Evolutionary conservation across 2,329 filamentous ascomycete genomes (phyloP).

Genomic region (Beauveria scarabaeidicola): DNA sequence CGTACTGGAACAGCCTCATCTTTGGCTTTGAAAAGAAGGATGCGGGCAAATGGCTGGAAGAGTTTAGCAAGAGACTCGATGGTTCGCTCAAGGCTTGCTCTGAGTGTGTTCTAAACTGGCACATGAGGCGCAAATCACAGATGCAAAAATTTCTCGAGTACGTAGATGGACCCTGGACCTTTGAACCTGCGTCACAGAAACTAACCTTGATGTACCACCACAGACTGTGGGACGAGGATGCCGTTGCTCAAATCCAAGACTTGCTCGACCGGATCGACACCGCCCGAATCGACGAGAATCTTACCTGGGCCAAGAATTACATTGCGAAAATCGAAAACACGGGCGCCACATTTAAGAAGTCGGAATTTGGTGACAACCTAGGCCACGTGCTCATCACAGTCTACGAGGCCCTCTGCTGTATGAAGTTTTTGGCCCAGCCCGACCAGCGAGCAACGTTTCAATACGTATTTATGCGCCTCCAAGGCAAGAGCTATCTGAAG

Average conservation of each 20-base stretch:
- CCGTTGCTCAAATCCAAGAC: constrained; percentile 42
- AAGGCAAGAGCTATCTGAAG: constrained; percentile 65
- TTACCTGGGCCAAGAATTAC: constrained; percentile 46
- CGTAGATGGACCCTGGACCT: constrained; percentile 18
- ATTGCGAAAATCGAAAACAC: constrained; percentile 43
- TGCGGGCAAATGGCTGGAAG: constrained; percentile 49
- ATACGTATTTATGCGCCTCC: constrained; percentile 68
- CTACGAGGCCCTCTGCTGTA: constrained; percentile 81
- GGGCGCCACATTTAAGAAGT: constrained; percentile 38
- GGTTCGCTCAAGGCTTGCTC: constrained; percentile 55
- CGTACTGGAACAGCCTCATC: constrained; percentile 60
- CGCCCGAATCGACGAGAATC: constrained; percentile 49
- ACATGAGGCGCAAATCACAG: constrained; percentile 56
- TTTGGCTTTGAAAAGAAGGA: constrained; percentile 57
- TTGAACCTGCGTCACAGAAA: constrained; percentile 16
- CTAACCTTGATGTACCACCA: neutral
- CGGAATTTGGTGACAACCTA: constrained; percentile 37
- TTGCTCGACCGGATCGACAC: constrained; percentile 54
- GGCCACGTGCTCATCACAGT: constrained; percentile 65
- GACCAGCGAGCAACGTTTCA: constrained; percentile 58
- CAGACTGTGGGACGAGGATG: constrained; percentile 41
- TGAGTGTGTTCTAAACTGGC: constrained; percentile 65
- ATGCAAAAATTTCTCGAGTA: constrained; percentile 55
- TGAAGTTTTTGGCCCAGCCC: constrained; percentile 59
- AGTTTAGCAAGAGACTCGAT: constrained; percentile 51